Evolutionary conservation across 2,329 filamentous ascomycete species (phyloP), one percentile per base, ranked within the genome.

Genomic region (Fusarium sp.): DNA sequence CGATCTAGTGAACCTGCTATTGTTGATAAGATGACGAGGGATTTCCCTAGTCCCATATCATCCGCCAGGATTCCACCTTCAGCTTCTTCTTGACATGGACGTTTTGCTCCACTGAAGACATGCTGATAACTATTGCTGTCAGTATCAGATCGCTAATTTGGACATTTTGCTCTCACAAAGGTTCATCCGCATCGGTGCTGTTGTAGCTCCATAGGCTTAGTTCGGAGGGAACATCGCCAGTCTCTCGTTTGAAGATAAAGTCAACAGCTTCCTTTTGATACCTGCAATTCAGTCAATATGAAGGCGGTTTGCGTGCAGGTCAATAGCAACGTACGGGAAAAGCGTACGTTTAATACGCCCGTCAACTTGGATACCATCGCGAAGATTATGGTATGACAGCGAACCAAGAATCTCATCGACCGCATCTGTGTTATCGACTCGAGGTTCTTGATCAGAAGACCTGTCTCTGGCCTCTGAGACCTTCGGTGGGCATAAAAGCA

Each of bases 81-180:
- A 4, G 18, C 33, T 1, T 54, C 51, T 17, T 54, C 35, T 4
- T 26, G 24, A 1, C 12, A 1, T 7, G 51, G 51, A 8, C 51
- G 51, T 2, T 54, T 54, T 39, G 35, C 51, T 6, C 51, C 51
- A 3, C n/a, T 39, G 13, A n/a, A n/a, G 0, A 39, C 9, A 18
- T 54, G 51, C 24, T 54, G 51, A 6, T 54, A n/a, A 39, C 51
- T 54, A 12, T 5, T 0, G 0, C 0, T 11, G 13, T 48, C 9
- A 48, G 45, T 15, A 3, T 2, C 2, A 4, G 6, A 5, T 3
- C 1, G 4, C 3, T 22, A 2, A 2, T 0, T 7, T 0, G 3
- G 9, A 7, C 0, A 28, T 22, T 1, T 28, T 0, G 4, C 8
- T 22, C 51, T 38, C 0, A 54, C 51, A 39, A 54, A n/a, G 51